These are phyloP conservation scores for Saccharomycopsis synnaedendra DNA, from an alignment of 805 yeast species.

Conservation along the genomic window DNA sequence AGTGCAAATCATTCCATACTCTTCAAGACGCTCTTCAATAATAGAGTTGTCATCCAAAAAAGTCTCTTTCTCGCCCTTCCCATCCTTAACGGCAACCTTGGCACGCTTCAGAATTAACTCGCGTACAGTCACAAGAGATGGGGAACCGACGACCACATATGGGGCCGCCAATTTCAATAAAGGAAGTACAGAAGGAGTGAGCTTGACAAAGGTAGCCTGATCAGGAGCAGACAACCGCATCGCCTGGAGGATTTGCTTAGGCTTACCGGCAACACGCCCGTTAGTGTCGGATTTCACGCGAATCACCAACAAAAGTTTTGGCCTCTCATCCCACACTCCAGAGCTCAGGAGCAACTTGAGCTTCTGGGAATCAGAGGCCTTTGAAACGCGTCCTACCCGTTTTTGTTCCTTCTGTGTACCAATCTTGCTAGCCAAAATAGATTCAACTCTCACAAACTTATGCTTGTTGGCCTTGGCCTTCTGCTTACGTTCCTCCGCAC, in stretches of 20 bases:
- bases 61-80: slow-evolving; percentile 26
- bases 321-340: slow-evolving; percentile 27
- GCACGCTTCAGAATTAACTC: slow-evolving; percentile 71
- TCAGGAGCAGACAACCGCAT: slow-evolving; percentile 49
- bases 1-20: slow-evolving; percentile 62
- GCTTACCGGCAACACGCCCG: slow-evolving; percentile 52
- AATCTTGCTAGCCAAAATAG: slow-evolving; percentile 52
- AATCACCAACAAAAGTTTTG: slow-evolving; percentile 50
- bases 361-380: slow-evolving; percentile 26
- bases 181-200: slow-evolving; percentile 47
- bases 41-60: slow-evolving; percentile 63
- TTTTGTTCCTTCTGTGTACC: slow-evolving; percentile 58
- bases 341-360: slow-evolving; percentile 21
- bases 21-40: slow-evolving; percentile 63
- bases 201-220: slow-evolving; percentile 63
- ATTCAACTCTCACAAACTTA: slow-evolving; percentile 64
- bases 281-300: slow-evolving; percentile 58
- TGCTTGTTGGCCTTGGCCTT: slow-evolving; percentile 32
- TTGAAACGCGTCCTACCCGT: slow-evolving; percentile 52
- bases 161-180: slow-evolving; percentile 61
- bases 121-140: slow-evolving; percentile 64
- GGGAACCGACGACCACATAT: slow-evolving; percentile 61
- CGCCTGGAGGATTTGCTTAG: slow-evolving; percentile 44
- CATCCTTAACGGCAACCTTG: slow-evolving; percentile 29
- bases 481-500: slow-evolving; percentile 34